These are phyloP conservation scores for Geopyxis carbonaria DNA, from an alignment of 495 filamentous ascomycete genomes.

Conservation along the genomic window DNA sequence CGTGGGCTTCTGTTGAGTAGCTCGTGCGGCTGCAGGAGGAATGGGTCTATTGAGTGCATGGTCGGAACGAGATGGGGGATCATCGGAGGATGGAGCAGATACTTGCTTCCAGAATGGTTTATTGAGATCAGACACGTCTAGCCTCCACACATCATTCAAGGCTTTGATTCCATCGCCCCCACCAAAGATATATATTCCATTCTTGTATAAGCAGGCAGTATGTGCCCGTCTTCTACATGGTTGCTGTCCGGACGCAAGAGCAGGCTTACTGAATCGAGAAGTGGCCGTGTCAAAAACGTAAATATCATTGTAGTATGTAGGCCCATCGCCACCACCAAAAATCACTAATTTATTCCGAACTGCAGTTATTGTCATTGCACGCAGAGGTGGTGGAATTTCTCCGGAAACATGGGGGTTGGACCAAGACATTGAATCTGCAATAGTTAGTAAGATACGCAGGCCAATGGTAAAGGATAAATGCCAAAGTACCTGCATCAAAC, in stretches of 20 bases:
- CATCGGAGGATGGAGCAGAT: conserved; percentile 18
- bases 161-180: conserved; percentile 48
- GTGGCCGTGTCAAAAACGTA: conserved; percentile 51
- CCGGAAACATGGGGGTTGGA: conserved; percentile 40
- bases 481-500: conserved; percentile 34
- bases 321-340: conserved; percentile 49
- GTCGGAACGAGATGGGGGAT: conserved; percentile 5
- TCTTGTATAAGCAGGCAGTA: conserved; percentile 48
- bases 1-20: conserved; percentile 30
- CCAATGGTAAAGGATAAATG: too few relatives aligned
- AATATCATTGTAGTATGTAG: conserved; percentile 51
- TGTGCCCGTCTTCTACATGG: conserved; percentile 44
- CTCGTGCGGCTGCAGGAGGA: conserved; percentile 3
- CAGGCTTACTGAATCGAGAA: conserved; percentile 40
- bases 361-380: conserved; percentile 50
- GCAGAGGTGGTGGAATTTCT: conserved; percentile 41
- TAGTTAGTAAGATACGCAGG: neutral
- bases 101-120: conserved; percentile 49
- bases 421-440: conserved; percentile 46
- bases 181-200: conserved; percentile 50
- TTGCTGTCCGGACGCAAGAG: conserved; percentile 32
- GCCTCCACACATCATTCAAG: conserved; percentile 49
- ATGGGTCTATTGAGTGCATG: conserved; percentile 22
- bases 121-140: conserved; percentile 43
- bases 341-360: conserved; percentile 49